phyloP scores from a whole-genome alignment of 1,284 basidiomycete genomes.

The Moesziomyces sp. region DNA sequence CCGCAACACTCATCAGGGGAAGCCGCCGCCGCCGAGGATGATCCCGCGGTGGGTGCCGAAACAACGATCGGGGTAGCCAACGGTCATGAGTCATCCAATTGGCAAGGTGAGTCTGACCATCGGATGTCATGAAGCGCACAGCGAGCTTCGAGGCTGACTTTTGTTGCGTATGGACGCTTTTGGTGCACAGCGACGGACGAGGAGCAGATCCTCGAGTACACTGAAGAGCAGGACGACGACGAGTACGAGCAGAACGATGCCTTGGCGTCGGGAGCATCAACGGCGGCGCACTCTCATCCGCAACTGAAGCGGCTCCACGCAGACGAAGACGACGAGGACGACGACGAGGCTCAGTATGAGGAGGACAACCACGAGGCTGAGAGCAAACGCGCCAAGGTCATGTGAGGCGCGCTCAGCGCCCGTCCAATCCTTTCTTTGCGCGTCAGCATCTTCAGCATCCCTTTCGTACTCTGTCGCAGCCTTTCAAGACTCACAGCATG shows the following conservation, averaged over 20 bases:
- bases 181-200: conserved; percentile 18
- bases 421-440: too few relatives aligned
- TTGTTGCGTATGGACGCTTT: too few relatives aligned
- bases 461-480: too few relatives aligned
- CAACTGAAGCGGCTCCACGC: conserved; percentile 34
- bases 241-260: conserved; percentile 4
- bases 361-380: conserved; percentile 31
- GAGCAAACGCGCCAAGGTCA: conserved; percentile 43
- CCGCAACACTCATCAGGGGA: conserved; percentile 3
- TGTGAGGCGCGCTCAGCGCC: conserved; percentile 6
- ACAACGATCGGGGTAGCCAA: conserved; percentile 9
- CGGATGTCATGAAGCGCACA: too few relatives aligned
- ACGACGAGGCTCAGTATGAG: conserved; percentile 17
- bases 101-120: conserved; percentile 21
- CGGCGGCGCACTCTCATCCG: conserved; percentile 7
- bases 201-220: conserved; percentile 52
- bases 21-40: conserved; percentile 3
- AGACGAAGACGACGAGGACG: conserved; percentile 19
- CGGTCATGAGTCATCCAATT: conserved; percentile 7
- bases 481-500: too few relatives aligned
- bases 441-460: too few relatives aligned
- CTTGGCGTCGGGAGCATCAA: conserved; percentile 3
- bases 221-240: conserved; percentile 21
- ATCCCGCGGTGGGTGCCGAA: conserved; percentile 11
- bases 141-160: conserved; percentile 3